phyloP scores from a whole-genome alignment of 208 protist genomes.

The Naegleria lovaniensis region DNA sequence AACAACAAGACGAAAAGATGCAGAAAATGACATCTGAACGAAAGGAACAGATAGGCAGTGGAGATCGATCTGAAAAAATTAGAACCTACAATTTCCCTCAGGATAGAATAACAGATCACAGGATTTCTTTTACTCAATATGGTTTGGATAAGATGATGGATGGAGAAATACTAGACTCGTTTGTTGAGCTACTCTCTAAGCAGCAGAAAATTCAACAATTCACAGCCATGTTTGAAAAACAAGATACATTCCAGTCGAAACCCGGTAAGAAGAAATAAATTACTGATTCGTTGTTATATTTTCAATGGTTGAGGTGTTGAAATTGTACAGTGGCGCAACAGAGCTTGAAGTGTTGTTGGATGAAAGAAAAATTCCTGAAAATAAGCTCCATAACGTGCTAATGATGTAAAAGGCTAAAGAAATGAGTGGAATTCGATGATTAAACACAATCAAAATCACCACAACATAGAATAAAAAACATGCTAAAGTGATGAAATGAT shows the following conservation, averaged over 20 bases:
- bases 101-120: slow-evolving; percentile 58
- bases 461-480: not conserved
- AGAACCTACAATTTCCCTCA: slow-evolving; percentile 68
- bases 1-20: slow-evolving; percentile 33
- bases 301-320: not conserved
- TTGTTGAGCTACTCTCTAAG: slow-evolving; percentile 31
- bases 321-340: not conserved
- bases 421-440: not conserved
- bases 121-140: slow-evolving; percentile 39
- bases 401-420: not conserved
- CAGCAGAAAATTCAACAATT: not conserved
- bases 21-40: slow-evolving; percentile 34
- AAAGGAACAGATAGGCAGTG: slow-evolving; percentile 44
- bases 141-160: slow-evolving; percentile 43
- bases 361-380: not conserved
- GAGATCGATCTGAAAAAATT: slow-evolving; percentile 51
- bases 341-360: too few relatives aligned
- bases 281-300: not conserved
- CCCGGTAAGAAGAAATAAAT: not conserved
- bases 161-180: slow-evolving; percentile 37
- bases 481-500: not conserved
- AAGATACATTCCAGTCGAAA: not conserved
- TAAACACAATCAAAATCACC: not conserved
- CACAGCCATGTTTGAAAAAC: not conserved
- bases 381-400: not conserved